phyloP scores from a whole-genome alignment of 2,329 filamentous ascomycete species.

The Penicillium sumatraense region DNA sequence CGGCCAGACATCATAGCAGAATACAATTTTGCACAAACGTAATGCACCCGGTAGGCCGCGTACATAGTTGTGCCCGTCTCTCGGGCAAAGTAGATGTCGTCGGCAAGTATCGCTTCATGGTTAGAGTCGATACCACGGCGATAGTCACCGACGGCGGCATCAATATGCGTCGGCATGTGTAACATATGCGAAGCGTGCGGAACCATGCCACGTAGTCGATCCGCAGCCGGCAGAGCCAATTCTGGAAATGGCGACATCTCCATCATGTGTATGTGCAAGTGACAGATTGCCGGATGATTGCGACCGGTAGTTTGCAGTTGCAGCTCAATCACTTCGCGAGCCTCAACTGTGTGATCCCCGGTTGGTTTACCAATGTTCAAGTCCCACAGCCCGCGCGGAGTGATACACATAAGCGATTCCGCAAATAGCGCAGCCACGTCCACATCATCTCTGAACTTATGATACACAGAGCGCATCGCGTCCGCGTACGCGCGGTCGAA shows the following conservation, averaged over 20 bases:
- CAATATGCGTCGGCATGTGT: constrained; percentile 77
- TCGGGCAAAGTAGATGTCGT: constrained; percentile 65
- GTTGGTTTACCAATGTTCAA: constrained; percentile 60
- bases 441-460: constrained; percentile 56
- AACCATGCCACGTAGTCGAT: constrained; percentile 64
- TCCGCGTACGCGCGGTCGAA: constrained; percentile 64
- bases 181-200: constrained; percentile 71
- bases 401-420: constrained; percentile 67
- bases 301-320: constrained; percentile 56
- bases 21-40: constrained; percentile 74
- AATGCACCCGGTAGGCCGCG: constrained; percentile 71
- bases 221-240: constrained; percentile 61
- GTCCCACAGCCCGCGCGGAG: constrained; percentile 67
- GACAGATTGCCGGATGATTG: constrained; percentile 69
- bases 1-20: constrained; percentile 75
- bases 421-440: constrained; percentile 66
- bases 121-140: constrained; percentile 68
- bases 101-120: constrained; percentile 64
- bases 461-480: constrained; percentile 62
- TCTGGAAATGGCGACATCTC: constrained; percentile 73
- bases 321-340: constrained; percentile 60
- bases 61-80: constrained; percentile 71
- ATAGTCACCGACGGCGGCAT: constrained; percentile 73
- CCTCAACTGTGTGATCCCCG: constrained; percentile 60
- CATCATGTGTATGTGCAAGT: constrained; percentile 76